A percentile compares a stretch with the other conserved stretches of the same genome.
These are phyloP conservation scores for Blastobotrys attinorum DNA, from an alignment of 805 yeast genomes.

Conservation along the genomic window DNA sequence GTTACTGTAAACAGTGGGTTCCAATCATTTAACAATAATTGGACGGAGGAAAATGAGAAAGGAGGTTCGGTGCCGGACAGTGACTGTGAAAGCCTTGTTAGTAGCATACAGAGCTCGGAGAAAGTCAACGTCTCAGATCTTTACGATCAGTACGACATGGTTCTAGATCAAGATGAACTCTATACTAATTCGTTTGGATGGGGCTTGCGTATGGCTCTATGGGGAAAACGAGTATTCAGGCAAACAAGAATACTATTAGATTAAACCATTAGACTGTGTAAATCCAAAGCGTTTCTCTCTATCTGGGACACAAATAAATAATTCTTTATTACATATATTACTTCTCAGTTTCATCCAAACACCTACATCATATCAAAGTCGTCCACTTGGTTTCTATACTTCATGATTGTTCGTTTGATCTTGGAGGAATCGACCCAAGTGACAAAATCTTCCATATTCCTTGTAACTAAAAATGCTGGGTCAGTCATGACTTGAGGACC, in stretches of 20 bases:
- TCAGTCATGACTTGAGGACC: slow-evolving; percentile 96
- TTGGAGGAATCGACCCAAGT: slow-evolving; percentile 98
- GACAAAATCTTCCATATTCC: slow-evolving; percentile 90
- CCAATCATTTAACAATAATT: neutral
- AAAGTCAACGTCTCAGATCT: no score
- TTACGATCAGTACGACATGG: no score
- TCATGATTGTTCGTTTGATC: slow-evolving; percentile 81
- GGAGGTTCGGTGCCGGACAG: no score
- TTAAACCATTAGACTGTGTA: neutral
- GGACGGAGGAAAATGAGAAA: neutral
- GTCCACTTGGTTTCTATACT: slow-evolving; percentile 66
- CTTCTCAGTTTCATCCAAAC: no score
- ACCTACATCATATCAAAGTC: slow-evolving; percentile 47
- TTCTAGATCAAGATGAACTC: no score
- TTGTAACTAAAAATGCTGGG: slow-evolving; percentile 87
- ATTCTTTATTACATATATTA: neutral
- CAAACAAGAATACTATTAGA: no score
- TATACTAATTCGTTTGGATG: no score
- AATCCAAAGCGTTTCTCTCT: neutral
- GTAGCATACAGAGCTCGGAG: no score
- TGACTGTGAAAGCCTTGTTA: no score
- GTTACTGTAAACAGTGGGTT: neutral
- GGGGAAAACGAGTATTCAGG: no score
- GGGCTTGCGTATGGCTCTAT: no score
- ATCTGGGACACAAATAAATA: neutral